Evolutionary conservation across 2,329 filamentous ascomycete species (phyloP).

Genomic region (Aspergillus ochraceoroseus): DNA sequence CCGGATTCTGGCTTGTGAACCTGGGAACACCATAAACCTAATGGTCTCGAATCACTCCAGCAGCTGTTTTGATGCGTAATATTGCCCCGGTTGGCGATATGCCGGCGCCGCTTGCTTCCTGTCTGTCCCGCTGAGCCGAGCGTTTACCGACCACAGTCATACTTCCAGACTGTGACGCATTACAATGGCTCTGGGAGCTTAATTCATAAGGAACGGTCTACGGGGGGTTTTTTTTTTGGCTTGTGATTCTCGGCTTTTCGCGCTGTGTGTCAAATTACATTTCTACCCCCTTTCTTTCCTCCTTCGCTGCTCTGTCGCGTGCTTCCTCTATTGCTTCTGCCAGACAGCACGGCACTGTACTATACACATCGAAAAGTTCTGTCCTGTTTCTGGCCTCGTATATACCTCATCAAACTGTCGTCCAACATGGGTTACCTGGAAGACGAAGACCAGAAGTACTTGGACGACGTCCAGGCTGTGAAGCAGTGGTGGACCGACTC

Average conservation of each 20-base stretch:
- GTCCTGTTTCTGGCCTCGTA: conserved; percentile 11
- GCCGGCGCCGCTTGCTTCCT: conserved; percentile 24
- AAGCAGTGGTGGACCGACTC: conserved; percentile 93
- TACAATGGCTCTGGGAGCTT: conserved; percentile 28
- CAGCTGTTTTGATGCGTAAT: conserved; percentile 4
- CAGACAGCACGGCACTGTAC: conserved; percentile 6
- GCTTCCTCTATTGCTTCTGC: conserved; percentile 13
- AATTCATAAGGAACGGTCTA: conserved; percentile 31
- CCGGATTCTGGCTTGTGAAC: conserved; percentile 30
- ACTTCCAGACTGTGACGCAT: conserved; percentile 24
- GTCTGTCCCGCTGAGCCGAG: conserved; percentile 39
- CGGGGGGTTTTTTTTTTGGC: conserved; percentile 29
- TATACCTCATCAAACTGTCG: too few relatives aligned
- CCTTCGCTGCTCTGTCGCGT: conserved; percentile 14
- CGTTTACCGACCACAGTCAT: conserved; percentile 34
- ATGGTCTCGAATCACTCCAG: conserved; percentile 10
- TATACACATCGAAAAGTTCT: conserved; percentile 12
- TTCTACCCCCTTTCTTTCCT: conserved; percentile 5
- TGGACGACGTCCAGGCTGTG: conserved; percentile 77
- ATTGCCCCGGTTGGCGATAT: conserved; percentile 18
- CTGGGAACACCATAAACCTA: conserved; percentile 15
- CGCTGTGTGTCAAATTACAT: conserved; percentile 4
- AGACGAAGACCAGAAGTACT: conserved; percentile 68
- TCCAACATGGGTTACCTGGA: conserved; percentile 47
- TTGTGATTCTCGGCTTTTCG: conserved; percentile 26